phyloP scores from a whole-genome alignment of 768 basidiomycete genomes.

The Suillus ampliporus region DNA sequence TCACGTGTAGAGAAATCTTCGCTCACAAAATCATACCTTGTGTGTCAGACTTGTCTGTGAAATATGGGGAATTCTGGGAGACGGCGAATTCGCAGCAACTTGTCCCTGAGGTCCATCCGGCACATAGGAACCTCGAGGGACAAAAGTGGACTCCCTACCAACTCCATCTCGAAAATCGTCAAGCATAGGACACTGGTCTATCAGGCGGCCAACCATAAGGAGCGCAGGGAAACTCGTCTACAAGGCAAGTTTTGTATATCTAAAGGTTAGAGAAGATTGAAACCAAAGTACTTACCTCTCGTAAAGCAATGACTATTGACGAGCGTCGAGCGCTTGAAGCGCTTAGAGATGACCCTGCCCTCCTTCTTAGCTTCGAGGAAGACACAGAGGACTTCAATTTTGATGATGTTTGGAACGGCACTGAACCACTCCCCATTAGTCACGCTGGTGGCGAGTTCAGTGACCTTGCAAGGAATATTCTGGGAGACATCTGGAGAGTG shows the following conservation, averaged over 20 bases:
- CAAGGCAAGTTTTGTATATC: background rate
- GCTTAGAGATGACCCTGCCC: background rate
- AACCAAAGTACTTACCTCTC: background rate
- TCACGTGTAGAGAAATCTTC: too few species aligned
- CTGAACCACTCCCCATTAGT: background rate
- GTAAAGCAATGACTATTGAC: background rate
- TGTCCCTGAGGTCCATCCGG: background rate
- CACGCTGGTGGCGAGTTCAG: slow-evolving; percentile 15
- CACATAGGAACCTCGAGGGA: background rate
- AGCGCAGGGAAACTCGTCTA: background rate
- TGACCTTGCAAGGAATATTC: slow-evolving; percentile 7
- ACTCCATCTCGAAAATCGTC: background rate
- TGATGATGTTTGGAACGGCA: slow-evolving; percentile 6
- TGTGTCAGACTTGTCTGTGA: too few species aligned
- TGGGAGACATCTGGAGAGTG: slow-evolving; percentile 11
- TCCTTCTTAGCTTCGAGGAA: background rate
- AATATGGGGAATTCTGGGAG: too few species aligned
- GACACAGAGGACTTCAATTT: background rate
- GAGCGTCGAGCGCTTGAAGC: background rate
- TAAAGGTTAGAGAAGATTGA: background rate
- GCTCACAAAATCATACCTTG: too few species aligned
- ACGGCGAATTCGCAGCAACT: background rate
- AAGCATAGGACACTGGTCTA: background rate
- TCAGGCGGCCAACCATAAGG: background rate
- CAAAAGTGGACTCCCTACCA: background rate